These are phyloP conservation scores for Dactylellina leptospora DNA, from an alignment of 2,329 filamentous ascomycete species.

Conservation along the genomic window DNA sequence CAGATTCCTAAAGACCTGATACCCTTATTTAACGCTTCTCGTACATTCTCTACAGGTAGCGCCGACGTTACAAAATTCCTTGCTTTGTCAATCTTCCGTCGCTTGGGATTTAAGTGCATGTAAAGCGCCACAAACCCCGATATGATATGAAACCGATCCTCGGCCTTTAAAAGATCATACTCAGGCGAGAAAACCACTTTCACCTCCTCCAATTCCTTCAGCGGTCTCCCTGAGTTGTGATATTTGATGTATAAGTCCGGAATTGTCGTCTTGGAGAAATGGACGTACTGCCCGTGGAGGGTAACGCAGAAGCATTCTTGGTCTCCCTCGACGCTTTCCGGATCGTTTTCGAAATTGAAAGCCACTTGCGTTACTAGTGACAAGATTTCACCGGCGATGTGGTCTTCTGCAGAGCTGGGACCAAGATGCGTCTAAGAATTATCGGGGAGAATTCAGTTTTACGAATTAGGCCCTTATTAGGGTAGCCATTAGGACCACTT, in stretches of 20 bases:
- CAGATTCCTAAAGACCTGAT: background rate
- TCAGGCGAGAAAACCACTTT: constrained; percentile 42
- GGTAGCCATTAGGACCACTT: background rate
- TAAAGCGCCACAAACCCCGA: constrained; percentile 43
- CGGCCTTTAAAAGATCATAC: constrained; percentile 35
- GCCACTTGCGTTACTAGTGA: constrained; percentile 43
- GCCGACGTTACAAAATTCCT: background rate
- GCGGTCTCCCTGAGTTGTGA: constrained; percentile 34
- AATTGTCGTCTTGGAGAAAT: constrained; percentile 31
- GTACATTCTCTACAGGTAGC: constrained; percentile 1
- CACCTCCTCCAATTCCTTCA: constrained; percentile 35
- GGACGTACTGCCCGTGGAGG: constrained; percentile 48
- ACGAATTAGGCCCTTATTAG: background rate
- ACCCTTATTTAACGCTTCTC: constrained; percentile 5
- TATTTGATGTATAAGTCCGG: constrained; percentile 45
- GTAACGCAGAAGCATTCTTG: constrained; percentile 48
- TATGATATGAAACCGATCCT: constrained; percentile 38
- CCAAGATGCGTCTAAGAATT: constrained; percentile 34
- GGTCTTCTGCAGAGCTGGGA: constrained; percentile 25
- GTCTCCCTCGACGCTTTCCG: constrained; percentile 33
- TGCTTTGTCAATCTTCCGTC: constrained; percentile 7
- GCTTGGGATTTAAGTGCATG: constrained; percentile 39
- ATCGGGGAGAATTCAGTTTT: constrained; percentile 1
- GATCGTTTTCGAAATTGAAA: constrained; percentile 51
- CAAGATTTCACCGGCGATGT: constrained; percentile 39